Base-by-base conservation (phyloP, 768 basidiomycete species). In the Strobilomyces dryophilus region DNA sequence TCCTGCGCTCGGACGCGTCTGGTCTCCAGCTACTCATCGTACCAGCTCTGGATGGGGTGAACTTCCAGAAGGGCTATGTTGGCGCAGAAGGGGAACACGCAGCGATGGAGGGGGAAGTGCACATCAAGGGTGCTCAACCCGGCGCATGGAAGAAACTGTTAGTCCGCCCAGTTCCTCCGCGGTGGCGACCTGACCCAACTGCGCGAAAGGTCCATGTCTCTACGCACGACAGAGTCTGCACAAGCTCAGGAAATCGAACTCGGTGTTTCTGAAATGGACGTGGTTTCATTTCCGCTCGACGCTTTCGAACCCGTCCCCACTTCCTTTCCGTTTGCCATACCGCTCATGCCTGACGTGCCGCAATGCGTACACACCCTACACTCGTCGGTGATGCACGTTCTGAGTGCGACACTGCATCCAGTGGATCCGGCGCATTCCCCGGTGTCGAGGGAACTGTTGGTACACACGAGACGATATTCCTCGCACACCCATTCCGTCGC, bases 11-110 rank as follows among this genome's bases (percentile, higher is more conserved):
- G 34, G 61, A 67, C n/a, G 47, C 31, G 47, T 54, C 53, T 26
- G 65, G 57, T 26, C 81, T 84, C 17, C 87, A 92, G 71, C 77
- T 93, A 44, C 74, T 92, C 55, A 85, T 95, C 54, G 74, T 84
- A 12, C 92, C 92, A 0, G 77, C 82, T 14, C 74, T 79, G 45
- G 80, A 87, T 66, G 76, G 83, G 20, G 74, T 88, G 51, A 80
- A 83, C 66, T 95, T 94, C 62, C 92, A 94, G 72, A 87, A 84
- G 62, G 92, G 92, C 11, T 90, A 80, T 66, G 75, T 94, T 8
- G 92, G 92, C 47, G 88, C 85, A 21, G 89, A 91, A 51, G 88
- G 80, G 47, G 91, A 92, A 68, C 79, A 77, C 54, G 89, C 91
- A 14, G 85, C 89, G 9, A 80, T 94, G 49, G 91, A 92, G 64